Evolutionary conservation across 257 asterid genomes (phyloP), one percentile per base, ranked within the genome.

Genomic region (Solanum lycopersicoides): DNA sequence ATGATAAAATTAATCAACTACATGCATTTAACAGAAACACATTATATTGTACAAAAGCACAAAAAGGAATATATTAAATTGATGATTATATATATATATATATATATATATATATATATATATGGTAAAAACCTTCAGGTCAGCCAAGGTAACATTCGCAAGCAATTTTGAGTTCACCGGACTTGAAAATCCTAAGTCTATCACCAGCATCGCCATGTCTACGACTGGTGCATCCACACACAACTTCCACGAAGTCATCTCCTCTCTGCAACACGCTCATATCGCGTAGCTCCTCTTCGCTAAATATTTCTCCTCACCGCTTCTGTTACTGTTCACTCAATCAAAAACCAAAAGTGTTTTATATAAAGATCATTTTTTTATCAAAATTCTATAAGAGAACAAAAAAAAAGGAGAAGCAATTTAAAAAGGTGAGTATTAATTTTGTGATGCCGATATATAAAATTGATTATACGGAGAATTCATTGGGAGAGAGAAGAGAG

Each of bases 201-300:
- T 89, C 93, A 75, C 89, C 95, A 65, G 93, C 92, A 83, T 92
- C 95, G 11, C 95, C 93, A 75, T 91, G 90, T n/a, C 90, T 90
- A 37, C 88, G 93, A 86, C 95, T 92, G 18, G 93, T 92, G 90
- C 93, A 90, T 28, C 93, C 93, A 79, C 93, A 92, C 90, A 84
- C 88, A 89, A 91, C 93, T 87, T 89, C 91, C 35, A 91, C 91
- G 88, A 87, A 92, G 88, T 92, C 93, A 80, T 89, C 91, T 42
- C 88, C 88, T 28, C 87, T 85, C 60, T 89, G 89, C 50, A 90
- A 82, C 80, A 90, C 94, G 86, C 89, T 83, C 32, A 92, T 86
- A 20, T 80, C 89, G 12, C 83, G 83, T 59, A 90, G 83, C 71
- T 92, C 94, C 50, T 92, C 90, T 41, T 92, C 90, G 37, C 80